These are phyloP conservation scores for Alternaria panax DNA, from an alignment of 2,329 filamentous ascomycete genomes.

Conservation along the genomic window DNA sequence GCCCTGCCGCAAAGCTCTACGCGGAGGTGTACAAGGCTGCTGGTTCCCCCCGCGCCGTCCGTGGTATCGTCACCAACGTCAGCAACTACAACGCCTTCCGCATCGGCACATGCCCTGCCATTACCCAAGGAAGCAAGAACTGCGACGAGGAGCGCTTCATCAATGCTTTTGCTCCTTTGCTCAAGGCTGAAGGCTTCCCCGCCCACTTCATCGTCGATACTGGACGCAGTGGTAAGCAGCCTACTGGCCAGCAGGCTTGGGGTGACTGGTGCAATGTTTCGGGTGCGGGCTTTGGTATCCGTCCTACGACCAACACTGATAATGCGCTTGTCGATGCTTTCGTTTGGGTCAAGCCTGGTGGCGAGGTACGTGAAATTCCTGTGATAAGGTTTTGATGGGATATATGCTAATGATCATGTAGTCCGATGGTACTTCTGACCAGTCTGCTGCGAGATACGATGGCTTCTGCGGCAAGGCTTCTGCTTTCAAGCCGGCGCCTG, in stretches of 20 bases:
- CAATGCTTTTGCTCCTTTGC: constrained; percentile 59
- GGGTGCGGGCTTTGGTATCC: constrained; percentile 69
- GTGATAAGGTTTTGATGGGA: neutral
- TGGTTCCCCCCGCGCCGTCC: constrained; percentile 56
- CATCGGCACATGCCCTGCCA: constrained; percentile 54
- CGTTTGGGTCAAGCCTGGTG: constrained; percentile 75
- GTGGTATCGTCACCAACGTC: constrained; percentile 65
- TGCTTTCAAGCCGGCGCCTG: constrained; percentile 69
- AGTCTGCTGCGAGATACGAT: constrained; percentile 60
- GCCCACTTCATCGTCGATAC: constrained; percentile 63
- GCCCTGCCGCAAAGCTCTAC: constrained; percentile 59
- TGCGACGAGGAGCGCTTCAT: constrained; percentile 63
- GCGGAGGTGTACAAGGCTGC: constrained; percentile 58
- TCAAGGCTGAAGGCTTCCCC: constrained; percentile 57
- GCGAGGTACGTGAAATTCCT: constrained; percentile 45
- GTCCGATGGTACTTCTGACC: constrained; percentile 56
- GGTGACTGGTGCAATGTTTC: constrained; percentile 74
- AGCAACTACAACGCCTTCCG: constrained; percentile 66
- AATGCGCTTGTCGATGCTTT: constrained; percentile 68
- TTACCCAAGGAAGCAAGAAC: constrained; percentile 56
- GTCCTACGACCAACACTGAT: constrained; percentile 69
- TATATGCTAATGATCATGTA: neutral
- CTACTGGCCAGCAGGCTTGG: constrained; percentile 63
- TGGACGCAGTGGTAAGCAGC: constrained; percentile 68
- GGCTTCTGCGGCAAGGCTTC: constrained; percentile 62